phyloP scores from a whole-genome alignment of 345 rosid species.

The Orychophragmus violaceus region DNA sequence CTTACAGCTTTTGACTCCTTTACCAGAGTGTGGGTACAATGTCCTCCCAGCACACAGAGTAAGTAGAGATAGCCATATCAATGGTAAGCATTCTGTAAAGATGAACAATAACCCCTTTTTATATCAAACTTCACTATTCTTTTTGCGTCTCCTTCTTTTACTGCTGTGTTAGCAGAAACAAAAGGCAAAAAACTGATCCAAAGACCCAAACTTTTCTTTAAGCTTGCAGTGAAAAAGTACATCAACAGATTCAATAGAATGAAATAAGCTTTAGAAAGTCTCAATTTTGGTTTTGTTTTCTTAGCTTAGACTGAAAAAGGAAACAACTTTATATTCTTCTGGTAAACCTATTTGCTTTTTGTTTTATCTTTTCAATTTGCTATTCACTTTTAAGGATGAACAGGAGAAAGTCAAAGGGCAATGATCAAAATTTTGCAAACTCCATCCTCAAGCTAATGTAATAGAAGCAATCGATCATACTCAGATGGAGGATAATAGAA shows the following conservation, averaged over 20 bases:
- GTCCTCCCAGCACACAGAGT: slow-evolving; percentile 59
- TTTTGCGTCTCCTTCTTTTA: background rate
- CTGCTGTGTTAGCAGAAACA: background rate
- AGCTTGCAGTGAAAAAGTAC: background rate
- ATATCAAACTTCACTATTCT: background rate
- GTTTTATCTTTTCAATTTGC: background rate
- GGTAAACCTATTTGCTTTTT: background rate
- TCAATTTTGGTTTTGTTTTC: background rate
- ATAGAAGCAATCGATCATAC: background rate
- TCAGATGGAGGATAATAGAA: background rate
- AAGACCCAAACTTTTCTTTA: background rate
- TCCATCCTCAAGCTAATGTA: background rate
- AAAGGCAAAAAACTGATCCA: background rate
- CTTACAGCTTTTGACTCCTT: slow-evolving; percentile 21
- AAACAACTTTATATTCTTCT: background rate
- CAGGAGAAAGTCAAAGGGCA: background rate
- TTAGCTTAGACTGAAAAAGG: background rate
- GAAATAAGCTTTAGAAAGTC: background rate
- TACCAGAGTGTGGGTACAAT: slow-evolving; percentile 58
- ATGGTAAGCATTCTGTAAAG: slow-evolving; percentile 41
- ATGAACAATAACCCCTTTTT: background rate
- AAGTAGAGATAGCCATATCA: slow-evolving; percentile 42
- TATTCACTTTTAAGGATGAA: background rate
- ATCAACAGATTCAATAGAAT: background rate
- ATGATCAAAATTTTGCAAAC: background rate